phyloP scores from a whole-genome alignment of 164 flowering plant species.

The Annona squamosa region DNA sequence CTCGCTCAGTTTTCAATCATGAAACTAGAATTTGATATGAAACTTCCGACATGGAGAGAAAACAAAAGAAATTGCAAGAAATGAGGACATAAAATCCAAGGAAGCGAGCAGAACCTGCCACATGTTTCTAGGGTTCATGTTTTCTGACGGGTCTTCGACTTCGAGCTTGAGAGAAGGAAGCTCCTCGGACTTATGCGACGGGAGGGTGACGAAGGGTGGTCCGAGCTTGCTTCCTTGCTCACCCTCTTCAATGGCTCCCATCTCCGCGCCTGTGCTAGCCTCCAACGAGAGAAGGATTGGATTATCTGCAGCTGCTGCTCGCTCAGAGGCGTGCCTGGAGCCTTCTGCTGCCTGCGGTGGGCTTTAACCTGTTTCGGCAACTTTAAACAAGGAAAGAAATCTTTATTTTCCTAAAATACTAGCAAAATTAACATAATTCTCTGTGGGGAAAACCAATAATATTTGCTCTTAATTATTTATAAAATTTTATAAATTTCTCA shows the following conservation, averaged over 20 bases:
- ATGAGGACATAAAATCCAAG: neutral
- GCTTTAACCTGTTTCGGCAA: too few relatives aligned
- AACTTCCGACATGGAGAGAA: neutral
- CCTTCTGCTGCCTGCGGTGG: too few relatives aligned
- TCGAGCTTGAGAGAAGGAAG: constrained; percentile 2
- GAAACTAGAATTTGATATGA: neutral
- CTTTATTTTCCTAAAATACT: too few relatives aligned
- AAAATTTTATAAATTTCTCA: too few relatives aligned
- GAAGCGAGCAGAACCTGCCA: constrained; percentile 6
- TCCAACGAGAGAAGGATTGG: too few relatives aligned
- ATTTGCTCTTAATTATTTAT: too few relatives aligned
- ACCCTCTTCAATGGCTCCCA: neutral
- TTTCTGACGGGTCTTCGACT: constrained; percentile 9
- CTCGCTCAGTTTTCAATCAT: too few relatives aligned
- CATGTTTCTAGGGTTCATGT: constrained; percentile 12
- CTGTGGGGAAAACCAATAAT: too few relatives aligned
- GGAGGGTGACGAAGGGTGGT: constrained; percentile 1
- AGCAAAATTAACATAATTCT: too few relatives aligned
- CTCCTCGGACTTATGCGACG: neutral
- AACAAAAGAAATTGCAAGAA: neutral
- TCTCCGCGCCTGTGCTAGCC: neutral
- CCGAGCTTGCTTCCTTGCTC: constrained; percentile 5
- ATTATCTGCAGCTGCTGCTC: too few relatives aligned
- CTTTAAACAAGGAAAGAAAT: too few relatives aligned
- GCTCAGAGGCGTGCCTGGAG: too few relatives aligned